Evolutionary conservation across 371 early-diverging fungal species (phyloP), one percentile per base, ranked within the genome.

Genomic region (Lichtheimia corymbifera): DNA sequence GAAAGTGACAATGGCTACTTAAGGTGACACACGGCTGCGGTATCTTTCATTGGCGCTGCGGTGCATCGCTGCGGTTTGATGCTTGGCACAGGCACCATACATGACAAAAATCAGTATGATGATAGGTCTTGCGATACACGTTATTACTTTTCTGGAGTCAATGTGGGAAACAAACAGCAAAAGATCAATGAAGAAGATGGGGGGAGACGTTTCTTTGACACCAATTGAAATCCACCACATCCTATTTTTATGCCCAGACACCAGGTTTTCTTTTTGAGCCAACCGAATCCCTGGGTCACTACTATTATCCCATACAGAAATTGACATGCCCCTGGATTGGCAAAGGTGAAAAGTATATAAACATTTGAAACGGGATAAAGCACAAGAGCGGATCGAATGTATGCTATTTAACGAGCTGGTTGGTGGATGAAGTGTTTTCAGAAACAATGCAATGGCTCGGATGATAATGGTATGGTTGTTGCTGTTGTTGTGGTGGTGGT

Each of bases 401-500:
- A 51, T 42, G 15, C 41, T 57, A 47, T 42, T 53, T 57, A 18
- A 55, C 63, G 25, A 63, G 22, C 17, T 53, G 53, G 35, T 64
- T 54, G 17, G 59, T 17, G 18, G 64, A 53, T 35, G 35, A 35
- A 9, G 35, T 35, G 35, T 5, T 35, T 35, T 11, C 35, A 9
- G 35, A 35, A 35, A 35, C 35, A 35, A 35, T 35, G 35, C 35
- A 35, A 35, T 35, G 35, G 11, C 9, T 35, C 11, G 44, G 64
- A 30, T 17, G 47, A 41, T 47, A 47, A 20, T 25, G 53, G 41
- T 25, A 54, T 59, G 24, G 47, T 17, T 44, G 67, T 64, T n/a
- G 68, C 58, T 60, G 52, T n/a, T n/a, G n/a, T n/a, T n/a, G n/a
- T 54, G 57, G 55, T 15, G 55, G 55, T n/a, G 61, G 56, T 62